Evolutionary conservation across 1,139 yeast genomes (phyloP), one percentile per base, ranked within the genome.

Genomic region (Scheffersomyces cryptocercus): DNA sequence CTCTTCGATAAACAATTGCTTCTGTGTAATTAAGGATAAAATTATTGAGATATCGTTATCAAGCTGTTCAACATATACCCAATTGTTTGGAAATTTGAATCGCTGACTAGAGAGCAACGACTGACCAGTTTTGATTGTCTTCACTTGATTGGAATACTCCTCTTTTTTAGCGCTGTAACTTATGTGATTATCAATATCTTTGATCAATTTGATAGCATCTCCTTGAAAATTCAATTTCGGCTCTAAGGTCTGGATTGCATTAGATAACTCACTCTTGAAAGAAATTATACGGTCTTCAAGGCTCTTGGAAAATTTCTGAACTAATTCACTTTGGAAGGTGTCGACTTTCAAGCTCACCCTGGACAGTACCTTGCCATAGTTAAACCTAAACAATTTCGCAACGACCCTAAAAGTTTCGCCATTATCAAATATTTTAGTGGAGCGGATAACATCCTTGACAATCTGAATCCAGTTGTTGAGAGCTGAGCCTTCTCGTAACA

Each of bases 21-120:
- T 78, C 30, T 64, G 62, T 0, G 54, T 55, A 28, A 81, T 49
- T 3, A 84, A 61, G 15, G 79, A 73, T 1, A 57, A 51, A 8
- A 87, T 59, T 5, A 79, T 69, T 1, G 70, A 59, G 46, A 76
- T 59, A 42, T 79, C 81, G 44, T 69, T 73, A 26, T 80, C 84
- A 2, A 88, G 52, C 52, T 87, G 95, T 38, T 86, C 95, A 36
- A 71, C 69, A 56, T 69, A 79, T 1, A 84, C 50, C 88, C 93
- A 86, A 26, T 75, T 74, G 0, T 60, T 39, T 0, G 85, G 79
- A 43, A 81, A 75, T 34, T 70, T 70, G 52, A 67, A 75, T 36
- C 85, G 65, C 32, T 73, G 68, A 31, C 74, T 70, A 0, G 67
- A 49, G 11, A 86, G 62, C 1, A 74, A 49, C 2, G 57, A 58